Percentiles rank a stretch among this genome's conserved stretches.
phyloP scores from a whole-genome alignment of 352 stramenopile genomes.

The Thalassiosira sp. region DNA sequence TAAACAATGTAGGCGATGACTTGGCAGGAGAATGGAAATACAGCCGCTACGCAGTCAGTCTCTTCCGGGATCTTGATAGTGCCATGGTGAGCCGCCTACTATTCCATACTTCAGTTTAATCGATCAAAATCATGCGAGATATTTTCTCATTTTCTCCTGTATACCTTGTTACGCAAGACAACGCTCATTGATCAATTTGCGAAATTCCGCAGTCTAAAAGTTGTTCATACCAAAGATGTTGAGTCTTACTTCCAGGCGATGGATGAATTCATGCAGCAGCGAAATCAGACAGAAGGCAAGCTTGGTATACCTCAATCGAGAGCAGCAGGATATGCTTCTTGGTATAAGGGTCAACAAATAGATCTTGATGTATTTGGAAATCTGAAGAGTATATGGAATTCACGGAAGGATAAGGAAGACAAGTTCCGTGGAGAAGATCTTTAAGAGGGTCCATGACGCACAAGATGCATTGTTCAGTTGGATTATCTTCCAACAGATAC shows the following conservation, averaged over 20 bases:
- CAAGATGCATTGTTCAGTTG: not conserved
- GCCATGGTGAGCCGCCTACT: conserved; percentile 3
- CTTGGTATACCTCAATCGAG: conserved; percentile 8
- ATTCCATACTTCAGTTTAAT: too few species aligned
- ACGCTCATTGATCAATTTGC: conserved; percentile 19
- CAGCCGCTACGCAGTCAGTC: conserved; percentile 10
- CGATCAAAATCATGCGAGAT: too few species aligned
- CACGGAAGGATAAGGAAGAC: conserved; percentile 11
- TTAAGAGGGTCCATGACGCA: conserved; percentile 5
- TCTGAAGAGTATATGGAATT: conserved; percentile 2
- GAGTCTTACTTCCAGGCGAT: conserved; percentile 23
- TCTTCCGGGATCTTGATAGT: conserved; percentile 18
- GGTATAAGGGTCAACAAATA: conserved; percentile 66
- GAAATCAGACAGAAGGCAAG: conserved; percentile 8
- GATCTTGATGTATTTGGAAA: conserved; percentile 53
- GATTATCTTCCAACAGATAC: too few species aligned
- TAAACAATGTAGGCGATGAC: conserved; percentile 5
- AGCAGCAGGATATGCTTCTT: conserved; percentile 42
- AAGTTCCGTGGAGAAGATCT: conserved; percentile 23
- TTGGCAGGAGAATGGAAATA: conserved; percentile 4
- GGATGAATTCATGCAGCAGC: conserved; percentile 20
- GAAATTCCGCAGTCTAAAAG: conserved; percentile 5
- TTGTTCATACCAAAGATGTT: conserved; percentile 6
- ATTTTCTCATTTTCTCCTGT: not conserved
- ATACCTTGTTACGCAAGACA: not conserved